Conservation (phyloP, 495 filamentous ascomycete species). For the Penicillium malachiteum region DNA sequence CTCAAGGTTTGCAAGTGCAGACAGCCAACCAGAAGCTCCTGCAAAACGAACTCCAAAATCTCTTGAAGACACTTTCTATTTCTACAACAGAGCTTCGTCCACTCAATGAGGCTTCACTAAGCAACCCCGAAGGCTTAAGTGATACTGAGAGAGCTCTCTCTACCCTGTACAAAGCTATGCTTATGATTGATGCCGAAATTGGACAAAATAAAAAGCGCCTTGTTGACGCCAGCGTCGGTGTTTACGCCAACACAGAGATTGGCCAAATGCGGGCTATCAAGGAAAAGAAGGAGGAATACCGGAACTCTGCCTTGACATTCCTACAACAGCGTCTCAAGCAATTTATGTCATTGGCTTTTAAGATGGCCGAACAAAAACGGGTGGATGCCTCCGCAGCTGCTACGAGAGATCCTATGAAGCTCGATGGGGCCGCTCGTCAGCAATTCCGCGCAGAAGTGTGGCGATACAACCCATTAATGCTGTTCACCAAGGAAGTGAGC, state of each 20-base stretch:
- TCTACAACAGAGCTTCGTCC: conserved; percentile 69
- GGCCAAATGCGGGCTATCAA: conserved; percentile 90
- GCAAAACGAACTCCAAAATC: conserved; percentile 75
- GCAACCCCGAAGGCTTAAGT: conserved; percentile 64
- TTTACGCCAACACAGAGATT: conserved; percentile 74
- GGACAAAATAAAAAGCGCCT: conserved; percentile 50
- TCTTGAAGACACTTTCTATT: conserved; percentile 86
- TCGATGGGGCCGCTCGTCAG: conserved; percentile 52
- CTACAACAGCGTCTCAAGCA: conserved; percentile 67
- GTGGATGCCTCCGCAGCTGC: conserved; percentile 51
- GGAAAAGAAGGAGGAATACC: conserved; percentile 88
- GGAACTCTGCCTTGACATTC: conserved; percentile 67
- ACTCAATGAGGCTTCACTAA: conserved; percentile 71
- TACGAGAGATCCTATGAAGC: conserved; percentile 41
- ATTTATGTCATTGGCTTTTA: conserved; percentile 79
- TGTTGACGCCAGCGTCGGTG: conserved; percentile 53
- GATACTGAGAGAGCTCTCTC: conserved; percentile 74
- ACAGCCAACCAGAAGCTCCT: conserved; percentile 95
- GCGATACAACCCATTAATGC: conserved; percentile 78
- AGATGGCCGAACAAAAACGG: conserved; percentile 66
- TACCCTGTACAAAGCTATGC: conserved; percentile 90
- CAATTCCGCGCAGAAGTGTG: conserved; percentile 62
- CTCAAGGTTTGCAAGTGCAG: conserved; percentile 93
- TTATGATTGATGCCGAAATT: conserved; percentile 83
- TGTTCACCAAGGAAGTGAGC: conserved; percentile 84